Conservation (phyloP, 208 protist species). For the Crithidia fasciculata region DNA sequence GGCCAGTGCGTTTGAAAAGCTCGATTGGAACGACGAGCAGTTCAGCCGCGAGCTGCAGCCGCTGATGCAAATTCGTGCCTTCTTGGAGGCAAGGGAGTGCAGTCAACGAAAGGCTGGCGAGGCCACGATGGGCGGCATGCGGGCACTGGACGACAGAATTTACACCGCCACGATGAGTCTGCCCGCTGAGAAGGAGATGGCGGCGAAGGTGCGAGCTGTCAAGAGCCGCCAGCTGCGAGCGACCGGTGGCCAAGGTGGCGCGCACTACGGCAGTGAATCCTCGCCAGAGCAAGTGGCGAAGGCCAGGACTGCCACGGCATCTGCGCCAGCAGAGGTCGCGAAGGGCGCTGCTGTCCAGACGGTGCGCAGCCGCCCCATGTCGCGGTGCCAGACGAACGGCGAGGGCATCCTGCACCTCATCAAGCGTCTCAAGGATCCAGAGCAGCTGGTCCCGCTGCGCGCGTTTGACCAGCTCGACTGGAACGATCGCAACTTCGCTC, state of each 20-base stretch:
- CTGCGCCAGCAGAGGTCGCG: neutral
- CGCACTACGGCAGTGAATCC: slow-evolving; percentile 5
- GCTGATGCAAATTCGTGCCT: slow-evolving; percentile 43
- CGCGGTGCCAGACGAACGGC: slow-evolving; percentile 12
- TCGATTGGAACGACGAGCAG: slow-evolving; percentile 54
- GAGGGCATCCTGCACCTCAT: slow-evolving; percentile 52
- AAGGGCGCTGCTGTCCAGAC: slow-evolving; percentile 1
- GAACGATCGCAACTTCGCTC: slow-evolving; percentile 58
- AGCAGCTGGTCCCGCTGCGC: slow-evolving; percentile 36
- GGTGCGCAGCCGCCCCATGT: slow-evolving; percentile 11
- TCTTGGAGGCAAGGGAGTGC: slow-evolving; percentile 49
- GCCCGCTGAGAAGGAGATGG: slow-evolving; percentile 37
- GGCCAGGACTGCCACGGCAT: neutral
- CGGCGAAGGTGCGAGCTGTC: slow-evolving; percentile 39
- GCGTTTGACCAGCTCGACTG: slow-evolving; percentile 55
- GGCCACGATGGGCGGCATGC: slow-evolving; percentile 25
- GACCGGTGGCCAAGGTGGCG: neutral
- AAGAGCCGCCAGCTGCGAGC: slow-evolving; percentile 26
- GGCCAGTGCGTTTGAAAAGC: slow-evolving; percentile 32
- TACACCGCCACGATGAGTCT: slow-evolving; percentile 14
- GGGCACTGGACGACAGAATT: slow-evolving; percentile 25
- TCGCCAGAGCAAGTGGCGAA: slow-evolving; percentile 27
- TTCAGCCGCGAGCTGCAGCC: slow-evolving; percentile 48
- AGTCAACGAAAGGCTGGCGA: slow-evolving; percentile 19
- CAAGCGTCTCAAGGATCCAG: slow-evolving; percentile 30